Base-by-base conservation (phyloP, 495 filamentous ascomycete species). In the Acidiella bohemica region DNA sequence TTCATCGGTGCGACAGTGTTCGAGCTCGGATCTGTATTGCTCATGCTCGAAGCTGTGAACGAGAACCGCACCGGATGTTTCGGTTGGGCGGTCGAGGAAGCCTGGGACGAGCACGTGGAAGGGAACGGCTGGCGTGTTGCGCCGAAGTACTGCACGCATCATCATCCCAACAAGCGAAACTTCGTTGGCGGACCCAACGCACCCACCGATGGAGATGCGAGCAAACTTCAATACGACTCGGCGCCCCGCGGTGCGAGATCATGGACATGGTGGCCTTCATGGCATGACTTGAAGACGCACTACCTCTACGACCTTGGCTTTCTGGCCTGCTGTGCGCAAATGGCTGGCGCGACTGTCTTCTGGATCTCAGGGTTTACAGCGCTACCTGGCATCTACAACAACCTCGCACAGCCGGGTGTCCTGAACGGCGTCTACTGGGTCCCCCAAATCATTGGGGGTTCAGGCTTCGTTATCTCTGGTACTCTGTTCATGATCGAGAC, bases 1-100 rank as follows among this genome's bases (percentile, higher is more conserved):
- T 77, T 81, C 44, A 66, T 82, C 19, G 79, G 80, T n/a, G 73
- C 74, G 1, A 79, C 75, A 0, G 58, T 83, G 3, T 82, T 84
- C 53, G 75, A 79, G 50, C 40, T 81, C 13, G 78, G 78, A 0
- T 73, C 70, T 42, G 55, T 83, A 0, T 52, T 84, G 17, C 57
- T 83, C 11, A 64, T 83, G 50, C 54, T 80, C 3, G 80, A 85
- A 51, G 78, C 78, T 8, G 62, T 82, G 4, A 81, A 83, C 55
- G 75, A 75, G 41, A 75, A 76, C 40, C 58, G 70, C 13, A 59
- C 68, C 0, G 74, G 71, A 10, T 84, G 78, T 53, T 82, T 83
- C 57, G 79, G 79, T 12, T 83, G 76, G 77, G 79, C 80, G 0
- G 7, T 50, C 4, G 45, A 52, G 36, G 34, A 50, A 12, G 17